These are phyloP conservation scores for Dicorynia guianensis DNA, from an alignment of 306 rosid species.

Conservation along the genomic window DNA sequence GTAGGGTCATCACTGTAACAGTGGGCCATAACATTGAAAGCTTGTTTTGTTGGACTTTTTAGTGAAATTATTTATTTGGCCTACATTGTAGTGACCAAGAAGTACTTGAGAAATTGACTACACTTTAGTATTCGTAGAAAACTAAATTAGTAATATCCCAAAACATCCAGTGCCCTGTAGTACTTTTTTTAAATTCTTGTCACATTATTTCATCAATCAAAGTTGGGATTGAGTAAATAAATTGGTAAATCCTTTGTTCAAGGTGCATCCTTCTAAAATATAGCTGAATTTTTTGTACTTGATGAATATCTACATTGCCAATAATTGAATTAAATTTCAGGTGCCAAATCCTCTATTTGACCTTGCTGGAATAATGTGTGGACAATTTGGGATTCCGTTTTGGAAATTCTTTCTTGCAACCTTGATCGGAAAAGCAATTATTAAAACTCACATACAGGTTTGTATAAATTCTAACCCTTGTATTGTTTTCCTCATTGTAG, in stretches of 20 bases:
- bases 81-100: no score
- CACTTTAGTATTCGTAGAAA: not conserved
- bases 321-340: slow-evolving; percentile 56
- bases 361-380: slow-evolving; percentile 99
- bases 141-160: not conserved
- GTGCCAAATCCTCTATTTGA: slow-evolving; percentile 98
- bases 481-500: not conserved
- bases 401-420: slow-evolving; percentile 92
- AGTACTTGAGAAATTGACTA: no score
- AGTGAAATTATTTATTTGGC: not conserved
- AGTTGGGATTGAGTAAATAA: slow-evolving; percentile 9
- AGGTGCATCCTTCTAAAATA: slow-evolving; percentile 7
- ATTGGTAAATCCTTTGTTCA: slow-evolving; percentile 29
- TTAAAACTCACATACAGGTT: slow-evolving; percentile 77
- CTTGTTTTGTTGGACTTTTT: not conserved
- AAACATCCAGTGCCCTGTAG: not conserved
- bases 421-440: slow-evolving; percentile 88
- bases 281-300: not conserved
- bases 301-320: slow-evolving; percentile 24
- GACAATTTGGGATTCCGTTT: slow-evolving; percentile 93
- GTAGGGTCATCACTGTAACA: no score
- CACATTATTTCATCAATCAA: not conserved
- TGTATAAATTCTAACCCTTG: not conserved
- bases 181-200: slow-evolving; percentile 9
- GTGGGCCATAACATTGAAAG: not conserved